Evolutionary conservation across 2,329 filamentous ascomycete species (phyloP), one percentile per base, ranked within the genome.

Genomic region (Claviceps spartinae): DNA sequence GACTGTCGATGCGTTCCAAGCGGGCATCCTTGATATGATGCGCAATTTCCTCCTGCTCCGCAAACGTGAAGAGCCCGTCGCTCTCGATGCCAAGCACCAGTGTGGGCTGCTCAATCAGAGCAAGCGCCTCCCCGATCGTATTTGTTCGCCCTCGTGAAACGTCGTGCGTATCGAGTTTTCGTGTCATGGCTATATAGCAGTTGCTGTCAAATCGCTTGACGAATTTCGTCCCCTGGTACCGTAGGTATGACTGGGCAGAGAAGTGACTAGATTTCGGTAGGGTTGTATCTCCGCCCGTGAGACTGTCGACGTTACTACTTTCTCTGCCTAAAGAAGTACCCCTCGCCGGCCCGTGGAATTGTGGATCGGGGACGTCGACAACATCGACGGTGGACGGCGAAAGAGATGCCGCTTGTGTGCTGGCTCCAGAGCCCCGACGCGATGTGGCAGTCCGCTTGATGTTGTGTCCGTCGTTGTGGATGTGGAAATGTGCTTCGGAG

Each of bases 131-230:
- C 26, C 79, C 76, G 36, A 95, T 82, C 26, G 77, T 73, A 42
- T 70, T 60, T n/a, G 81, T 71, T 5, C 91, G 84, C 63, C 83
- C 80, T 43, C 90, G 81, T 14, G 89, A 94, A 26, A 98, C 82
- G 65, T 98, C 93, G 67, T 98, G 93, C 0, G 93, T 97, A 65
- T 98, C 93, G 16, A 98, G 79, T 69, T 98, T 98, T 62, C 93
- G 85, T 4, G 93, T 97, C 68, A 98, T 96, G 59, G 93, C 90
- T 60, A 98, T 97, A 72, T 98, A 98, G 72, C 93, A 98, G 67
- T 98, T 98, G 62, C 89, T 88, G 68, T 98, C 93, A 67, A 97
- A 98, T 9, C 93, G 86, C 67, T 87, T 89, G 61, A 97, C 93
- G 61, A 98, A 98, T 68, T 98, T 98, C 61, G 85, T 80, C 52